These are phyloP conservation scores for Hansfordia pulvinata DNA, from an alignment of 2,329 filamentous ascomycete genomes.

Conservation along the genomic window DNA sequence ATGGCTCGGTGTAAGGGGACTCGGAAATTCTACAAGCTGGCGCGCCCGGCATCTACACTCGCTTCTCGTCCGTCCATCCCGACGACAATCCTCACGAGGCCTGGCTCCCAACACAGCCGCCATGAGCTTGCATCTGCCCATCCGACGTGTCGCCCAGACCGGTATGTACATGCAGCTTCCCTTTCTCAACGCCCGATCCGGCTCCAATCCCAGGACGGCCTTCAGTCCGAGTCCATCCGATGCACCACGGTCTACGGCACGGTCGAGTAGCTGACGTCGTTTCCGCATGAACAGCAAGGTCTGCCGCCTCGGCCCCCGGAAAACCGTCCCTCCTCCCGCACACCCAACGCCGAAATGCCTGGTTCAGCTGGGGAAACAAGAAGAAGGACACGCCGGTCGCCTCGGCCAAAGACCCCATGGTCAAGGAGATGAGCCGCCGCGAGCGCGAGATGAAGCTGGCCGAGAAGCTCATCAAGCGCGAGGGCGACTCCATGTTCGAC, in stretches of 20 bases:
- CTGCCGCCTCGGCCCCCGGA: constrained; percentile 8
- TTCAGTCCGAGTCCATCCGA: constrained; percentile 5
- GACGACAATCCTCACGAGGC: constrained; percentile 1
- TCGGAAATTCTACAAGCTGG: no score
- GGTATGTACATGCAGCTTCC: constrained; percentile 29
- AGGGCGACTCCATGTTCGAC: constrained; percentile 49
- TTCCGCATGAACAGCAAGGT: no score
- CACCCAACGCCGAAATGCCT: constrained; percentile 26
- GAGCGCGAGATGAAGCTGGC: constrained; percentile 25
- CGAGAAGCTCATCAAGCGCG: constrained; percentile 24
- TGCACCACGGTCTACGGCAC: no score
- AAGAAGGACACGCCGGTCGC: constrained; percentile 10
- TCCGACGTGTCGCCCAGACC: constrained; percentile 44
- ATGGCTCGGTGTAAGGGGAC: no score
- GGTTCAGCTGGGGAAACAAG: constrained; percentile 23
- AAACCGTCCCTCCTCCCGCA: constrained; percentile 14
- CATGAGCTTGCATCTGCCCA: constrained; percentile 55
- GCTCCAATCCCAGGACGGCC: constrained; percentile 3
- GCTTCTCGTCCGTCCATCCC: no score
- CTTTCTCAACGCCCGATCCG: constrained; percentile 6
- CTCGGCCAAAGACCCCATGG: constrained; percentile 14
- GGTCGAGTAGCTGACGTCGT: no score
- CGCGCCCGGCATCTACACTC: no score
- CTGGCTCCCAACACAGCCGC: constrained; percentile 8
- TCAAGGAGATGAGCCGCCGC: constrained; percentile 17